Evolutionary conservation across 352 stramenopile species (phyloP), one percentile per base, ranked within the genome.

Genomic region (Achlya hypogyna): DNA sequence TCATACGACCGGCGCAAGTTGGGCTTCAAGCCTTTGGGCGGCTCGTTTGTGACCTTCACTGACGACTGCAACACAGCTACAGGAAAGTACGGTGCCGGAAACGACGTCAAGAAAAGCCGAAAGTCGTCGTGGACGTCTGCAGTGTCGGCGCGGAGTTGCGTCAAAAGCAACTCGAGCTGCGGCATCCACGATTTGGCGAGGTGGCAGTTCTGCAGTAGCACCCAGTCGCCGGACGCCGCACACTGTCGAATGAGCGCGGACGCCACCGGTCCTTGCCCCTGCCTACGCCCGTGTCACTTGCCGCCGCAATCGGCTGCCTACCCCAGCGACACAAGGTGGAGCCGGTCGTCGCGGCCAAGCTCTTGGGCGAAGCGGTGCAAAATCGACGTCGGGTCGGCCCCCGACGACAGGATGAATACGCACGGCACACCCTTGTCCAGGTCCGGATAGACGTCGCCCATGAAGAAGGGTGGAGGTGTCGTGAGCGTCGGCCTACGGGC

Each of bases 31-130:
- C 85, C 85, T 34, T 75, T 84, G 0, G 85, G 84, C 5, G 84
- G 81, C 42, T 93, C 85, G 20, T 79, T 89, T 27, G 85, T 92
- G 29, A 93, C 75, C 64, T 93, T 93, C 1, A 92, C 81, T 23
- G 76, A 76, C 25, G 85, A 88, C 53, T 91, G 82, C 4, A 93
- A 54, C 14, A 93, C 82, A 31, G 71, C 72, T 35, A 91, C 78
- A 4, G 85, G 82, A 28, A 93, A 91, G 38, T 90, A 89, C 0
- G 69, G 22, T 1, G 77, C 81, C 0, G 85, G 84, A 47, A 84
- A 89, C 3, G 79, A 79, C 8, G 82, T 88, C 0, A 93, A 49
- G 65, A 87, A 93, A 22, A 93, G 51, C 0, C 85, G 74, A 45
- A 88, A 93, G 23, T 78, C 69, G 8, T 78, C 56, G 53, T 92